phyloP scores from a whole-genome alignment of 495 filamentous ascomycete genomes.

The Bombardia bombarda region DNA sequence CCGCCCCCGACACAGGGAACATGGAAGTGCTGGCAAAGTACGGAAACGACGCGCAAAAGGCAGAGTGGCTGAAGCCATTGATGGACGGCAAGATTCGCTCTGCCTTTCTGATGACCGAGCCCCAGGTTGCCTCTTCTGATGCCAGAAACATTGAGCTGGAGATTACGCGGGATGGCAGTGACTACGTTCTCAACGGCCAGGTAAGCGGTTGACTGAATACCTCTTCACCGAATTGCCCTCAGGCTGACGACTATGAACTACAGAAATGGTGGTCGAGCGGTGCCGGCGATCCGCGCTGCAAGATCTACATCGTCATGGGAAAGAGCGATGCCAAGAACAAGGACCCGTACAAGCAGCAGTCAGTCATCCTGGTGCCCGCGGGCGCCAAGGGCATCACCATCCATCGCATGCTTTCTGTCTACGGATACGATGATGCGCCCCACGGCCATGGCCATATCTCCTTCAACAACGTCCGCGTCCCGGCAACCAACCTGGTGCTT shows the following conservation, averaged over 20 bases:
- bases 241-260: not conserved
- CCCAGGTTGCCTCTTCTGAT: slow-evolving; percentile 75
- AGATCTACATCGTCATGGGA: slow-evolving; percentile 87
- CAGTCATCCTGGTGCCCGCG: slow-evolving; percentile 77
- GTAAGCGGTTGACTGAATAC: slow-evolving; percentile 32
- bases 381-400: slow-evolving; percentile 69
- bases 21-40: slow-evolving; percentile 97
- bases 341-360: slow-evolving; percentile 79
- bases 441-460: slow-evolving; percentile 87
- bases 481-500: slow-evolving; percentile 68
- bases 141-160: slow-evolving; percentile 80
- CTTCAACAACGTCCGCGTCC: slow-evolving; percentile 80
- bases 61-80: slow-evolving; percentile 73
- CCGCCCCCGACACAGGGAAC: slow-evolving; percentile 89
- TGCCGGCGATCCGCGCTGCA: slow-evolving; percentile 83
- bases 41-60: slow-evolving; percentile 83
- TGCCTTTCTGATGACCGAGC: slow-evolving; percentile 92
- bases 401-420: slow-evolving; percentile 79
- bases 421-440: slow-evolving; percentile 90
- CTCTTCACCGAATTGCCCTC: not conserved
- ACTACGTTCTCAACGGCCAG: slow-evolving; percentile 80
- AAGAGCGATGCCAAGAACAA: slow-evolving; percentile 66
- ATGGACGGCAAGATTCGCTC: slow-evolving; percentile 81
- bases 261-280: slow-evolving; percentile 97
- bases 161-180: slow-evolving; percentile 70